These are phyloP conservation scores for Globisporangium acanthophoron DNA, from an alignment of 352 stramenopile genomes.

Conservation along the genomic window DNA sequence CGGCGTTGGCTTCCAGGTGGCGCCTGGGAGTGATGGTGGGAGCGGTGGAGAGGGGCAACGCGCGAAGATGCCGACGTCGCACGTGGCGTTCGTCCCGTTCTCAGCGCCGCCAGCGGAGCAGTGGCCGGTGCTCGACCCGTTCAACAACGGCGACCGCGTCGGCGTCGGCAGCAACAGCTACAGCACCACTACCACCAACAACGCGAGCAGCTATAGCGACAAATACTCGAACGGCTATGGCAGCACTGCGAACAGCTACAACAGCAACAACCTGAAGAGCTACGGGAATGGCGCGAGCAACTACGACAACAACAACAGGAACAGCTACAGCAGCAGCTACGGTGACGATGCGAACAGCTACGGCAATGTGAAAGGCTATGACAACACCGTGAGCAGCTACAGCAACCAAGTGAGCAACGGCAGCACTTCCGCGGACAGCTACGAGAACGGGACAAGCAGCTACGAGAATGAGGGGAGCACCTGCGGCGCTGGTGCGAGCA, in stretches of 20 bases:
- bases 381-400: neutral
- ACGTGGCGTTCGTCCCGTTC: neutral
- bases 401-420: constrained; percentile 1
- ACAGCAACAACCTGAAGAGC: neutral
- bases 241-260: neutral
- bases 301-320: neutral
- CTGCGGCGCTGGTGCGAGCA: constrained; percentile 8
- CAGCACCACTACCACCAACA: neutral
- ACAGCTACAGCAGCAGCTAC: no score
- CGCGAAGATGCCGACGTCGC: neutral
- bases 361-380: neutral
- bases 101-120: neutral
- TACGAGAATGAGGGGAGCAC: neutral
- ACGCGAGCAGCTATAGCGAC: neutral
- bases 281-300: neutral
- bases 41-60: neutral
- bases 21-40: neutral
- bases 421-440: constrained; percentile 1
- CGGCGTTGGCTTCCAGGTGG: no score
- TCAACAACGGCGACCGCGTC: neutral
- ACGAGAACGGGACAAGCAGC: neutral
- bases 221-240: neutral
- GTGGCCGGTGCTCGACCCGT: constrained; percentile 1
- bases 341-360: neutral
- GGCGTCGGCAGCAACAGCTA: no score